Percentiles rank a stretch among this genome's conserved stretches.
Conservation (phyloP, 2,329 filamentous ascomycete genomes). For the Rhinocladiella similis region DNA sequence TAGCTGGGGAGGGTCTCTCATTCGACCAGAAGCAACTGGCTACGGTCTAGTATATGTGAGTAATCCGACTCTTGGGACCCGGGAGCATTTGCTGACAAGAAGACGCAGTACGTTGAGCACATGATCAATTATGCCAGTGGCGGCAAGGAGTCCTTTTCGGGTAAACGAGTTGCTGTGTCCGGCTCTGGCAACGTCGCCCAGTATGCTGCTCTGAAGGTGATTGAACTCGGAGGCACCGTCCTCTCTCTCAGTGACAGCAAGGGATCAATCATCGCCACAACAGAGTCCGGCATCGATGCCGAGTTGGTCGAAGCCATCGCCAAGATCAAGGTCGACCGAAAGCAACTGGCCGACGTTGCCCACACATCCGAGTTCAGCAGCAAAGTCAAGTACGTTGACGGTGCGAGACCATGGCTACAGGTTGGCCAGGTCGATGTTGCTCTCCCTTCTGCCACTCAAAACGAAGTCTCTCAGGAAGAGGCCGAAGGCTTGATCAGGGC, state of each 20-base stretch:
- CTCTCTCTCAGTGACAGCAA: conserved; percentile 92
- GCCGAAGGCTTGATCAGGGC: conserved; percentile 75
- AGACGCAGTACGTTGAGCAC: conserved; percentile 73
- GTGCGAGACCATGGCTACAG: conserved; percentile 87
- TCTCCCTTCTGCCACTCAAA: conserved; percentile 92
- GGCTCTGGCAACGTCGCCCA: conserved; percentile 98
- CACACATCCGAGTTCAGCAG: conserved; percentile 55
- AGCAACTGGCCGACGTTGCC: conserved; percentile 74
- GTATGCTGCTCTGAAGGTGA: conserved; percentile 93
- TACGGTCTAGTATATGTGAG: conserved; percentile 88
- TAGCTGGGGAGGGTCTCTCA: conserved; percentile 88
- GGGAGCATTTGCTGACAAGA: neutral
- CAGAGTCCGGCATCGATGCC: conserved; percentile 70
- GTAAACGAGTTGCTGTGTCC: conserved; percentile 93
- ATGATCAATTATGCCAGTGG: conserved; percentile 84
- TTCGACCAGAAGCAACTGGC: conserved; percentile 94
- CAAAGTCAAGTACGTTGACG: conserved; percentile 82
- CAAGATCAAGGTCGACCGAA: conserved; percentile 80
- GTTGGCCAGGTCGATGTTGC: conserved; percentile 87
- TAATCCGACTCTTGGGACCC: conserved; percentile 10
- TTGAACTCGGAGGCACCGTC: conserved; percentile 91
- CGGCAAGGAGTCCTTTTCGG: conserved; percentile 79
- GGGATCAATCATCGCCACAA: conserved; percentile 75
- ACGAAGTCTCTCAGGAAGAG: conserved; percentile 92
- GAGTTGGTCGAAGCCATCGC: conserved; percentile 80